Conservation (phyloP, 1,284 basidiomycete species). For the Ustilago trichophora region DNA sequence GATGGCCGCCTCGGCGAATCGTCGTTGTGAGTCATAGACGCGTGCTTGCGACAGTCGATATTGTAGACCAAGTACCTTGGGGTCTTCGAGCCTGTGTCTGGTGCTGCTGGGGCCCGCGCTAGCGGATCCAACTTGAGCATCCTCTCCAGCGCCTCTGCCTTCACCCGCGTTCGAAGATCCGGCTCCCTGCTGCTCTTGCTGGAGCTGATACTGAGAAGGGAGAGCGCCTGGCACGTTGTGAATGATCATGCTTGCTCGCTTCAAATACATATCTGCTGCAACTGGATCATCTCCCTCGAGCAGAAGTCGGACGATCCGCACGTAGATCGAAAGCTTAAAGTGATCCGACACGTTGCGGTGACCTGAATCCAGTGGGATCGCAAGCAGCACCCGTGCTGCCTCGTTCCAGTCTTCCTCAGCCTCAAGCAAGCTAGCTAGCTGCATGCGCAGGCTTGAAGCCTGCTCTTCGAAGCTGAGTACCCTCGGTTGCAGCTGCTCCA, state of each 20-base stretch:
- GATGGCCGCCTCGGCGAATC: constrained; percentile 93
- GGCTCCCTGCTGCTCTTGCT: constrained; percentile 24
- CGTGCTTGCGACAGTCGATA: constrained; percentile 73
- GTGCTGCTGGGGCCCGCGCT: not conserved
- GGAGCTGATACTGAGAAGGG: constrained; percentile 20
- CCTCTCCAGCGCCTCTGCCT: not conserved
- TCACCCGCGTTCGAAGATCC: not conserved
- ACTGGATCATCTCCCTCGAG: constrained; percentile 93
- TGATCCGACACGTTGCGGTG: constrained; percentile 79
- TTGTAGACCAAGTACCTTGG: constrained; percentile 46
- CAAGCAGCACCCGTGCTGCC: constrained; percentile 88
- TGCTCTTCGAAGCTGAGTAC: constrained; percentile 90
- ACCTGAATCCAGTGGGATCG: constrained; percentile 89
- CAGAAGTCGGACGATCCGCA: constrained; percentile 92
- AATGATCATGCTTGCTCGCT: constrained; percentile 88
- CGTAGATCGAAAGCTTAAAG: constrained; percentile 87
- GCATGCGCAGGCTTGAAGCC: constrained; percentile 83
- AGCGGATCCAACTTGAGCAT: not conserved
- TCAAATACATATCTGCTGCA: constrained; percentile 94
- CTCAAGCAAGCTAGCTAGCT: constrained; percentile 88
- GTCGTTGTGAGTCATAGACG: constrained; percentile 87
- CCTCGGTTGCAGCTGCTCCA: constrained; percentile 77
- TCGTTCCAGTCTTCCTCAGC: constrained; percentile 89
- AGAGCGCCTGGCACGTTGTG: constrained; percentile 68
- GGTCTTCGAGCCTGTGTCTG: constrained; percentile 32